Base-by-base conservation (phyloP, 352 stramenopile genomes). In the Phytopythium montanum region DNA sequence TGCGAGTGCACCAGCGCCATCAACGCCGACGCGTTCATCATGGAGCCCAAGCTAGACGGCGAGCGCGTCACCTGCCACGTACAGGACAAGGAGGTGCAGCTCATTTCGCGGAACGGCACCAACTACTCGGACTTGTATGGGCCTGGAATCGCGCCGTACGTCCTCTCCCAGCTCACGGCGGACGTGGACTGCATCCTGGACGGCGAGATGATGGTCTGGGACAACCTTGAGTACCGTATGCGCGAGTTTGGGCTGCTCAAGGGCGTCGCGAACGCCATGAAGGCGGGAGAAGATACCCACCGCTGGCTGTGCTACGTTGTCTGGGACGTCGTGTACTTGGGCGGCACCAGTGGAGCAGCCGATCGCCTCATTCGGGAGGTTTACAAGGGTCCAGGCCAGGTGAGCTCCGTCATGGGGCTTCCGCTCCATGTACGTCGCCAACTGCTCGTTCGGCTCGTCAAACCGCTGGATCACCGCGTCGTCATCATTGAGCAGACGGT, bases 141-240 rank as follows among this genome's bases (percentile, higher is more conserved):
- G 0, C 74, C 81, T 3, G 75, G 62, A 0, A 82, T 94, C 28
- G 66, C 70, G 50, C 76, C 84, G 13, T 73, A 92, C 53, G 62
- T 95, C 31, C 54, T 84, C 36, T 76, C 72, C 0, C 85, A 95
- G 56, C 34, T 95, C 21, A 61, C 78, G 16, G 45, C 60, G 33
- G 78, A 73, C 14, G 65, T 91, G 16, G 75, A 93, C 62, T 86
- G 74, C 42, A 93, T 95, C 33, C 68, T 95, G 12, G 87, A 95
- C 44, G 87, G 87, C 44, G 87, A 95, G 48, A 94, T 95, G 85
- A 91, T 95, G 78, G 83, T 94, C 6, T 94, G 87, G 85, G 87
- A 94, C 62, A 94, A 91, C 60, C 25, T 80, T 16, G 82, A 91
- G 60, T 92, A 89, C 66, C 70, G 67, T 0, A 60, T 91, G 44